Base-by-base conservation (phyloP, 1,284 basidiomycete genomes). In the Cystobasidium sp. region DNA sequence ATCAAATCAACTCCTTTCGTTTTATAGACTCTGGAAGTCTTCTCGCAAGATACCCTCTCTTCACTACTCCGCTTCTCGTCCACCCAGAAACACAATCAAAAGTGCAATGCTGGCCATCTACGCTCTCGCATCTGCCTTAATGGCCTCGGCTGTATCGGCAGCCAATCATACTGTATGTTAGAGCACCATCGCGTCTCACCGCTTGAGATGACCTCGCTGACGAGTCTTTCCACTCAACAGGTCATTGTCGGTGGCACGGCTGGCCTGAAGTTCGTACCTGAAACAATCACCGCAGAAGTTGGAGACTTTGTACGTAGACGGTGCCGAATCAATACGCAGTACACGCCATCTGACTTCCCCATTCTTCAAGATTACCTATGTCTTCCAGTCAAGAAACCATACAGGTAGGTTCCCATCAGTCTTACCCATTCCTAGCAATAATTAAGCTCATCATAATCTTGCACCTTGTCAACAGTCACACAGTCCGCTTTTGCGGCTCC, bases 171-270 rank as follows among this genome's bases (percentile, higher is more conserved):
- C 72, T 20, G 62, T 65, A 12, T 22, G 62, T 49, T 20, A 5
- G 31, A 31, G 31, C 1, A 31, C 31, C 31, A 31, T 31, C 31
- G 31, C 31, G 31, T 31, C 5, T 1, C 2, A 2, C 14, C 61
- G 39, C 20, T n/a, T 64, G 4, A 64, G 5, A 2, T 31, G 31
- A 31, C 31, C 31, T 31, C 31, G 31, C 31, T 31, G 31, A 31
- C 5, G 31, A 31, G 31, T 31, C 31, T 31, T 31, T 31, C 31
- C 31, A 31, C 31, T 31, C 31, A 31, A 31, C 31, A 65, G 62
- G 80, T 86, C 24, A 86, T 88, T 69, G 88, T 88, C 58, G 86
- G 88, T 67, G 78, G 83, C 3, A 82, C 84, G 76, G 83, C 81
- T 59, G 76, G 80, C 31, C 83, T 88, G 49, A 80, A 82, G 47